These are phyloP conservation scores for Entomortierella beljakovae DNA, from an alignment of 192 early-diverging fungal species.

Conservation along the genomic window DNA sequence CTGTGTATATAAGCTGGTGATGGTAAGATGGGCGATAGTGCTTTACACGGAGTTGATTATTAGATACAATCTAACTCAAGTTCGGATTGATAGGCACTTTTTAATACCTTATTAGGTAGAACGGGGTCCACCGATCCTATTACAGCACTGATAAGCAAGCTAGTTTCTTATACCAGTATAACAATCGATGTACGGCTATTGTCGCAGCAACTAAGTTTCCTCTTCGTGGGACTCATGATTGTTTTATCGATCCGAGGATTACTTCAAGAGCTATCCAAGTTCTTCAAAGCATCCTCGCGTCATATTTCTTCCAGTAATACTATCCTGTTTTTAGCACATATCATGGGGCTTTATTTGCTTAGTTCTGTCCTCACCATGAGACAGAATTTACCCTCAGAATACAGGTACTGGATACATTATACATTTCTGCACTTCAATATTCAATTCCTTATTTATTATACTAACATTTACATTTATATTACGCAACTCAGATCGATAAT, in stretches of 20 bases:
- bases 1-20: conserved; percentile 90
- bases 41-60: not conserved
- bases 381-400: conserved; percentile 85
- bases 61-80: not conserved
- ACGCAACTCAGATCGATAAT: conserved; percentile 69
- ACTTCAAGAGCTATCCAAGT: conserved; percentile 74
- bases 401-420: conserved; percentile 61
- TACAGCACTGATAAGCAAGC: conserved; percentile 79
- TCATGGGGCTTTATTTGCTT: conserved; percentile 95
- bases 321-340: conserved; percentile 83
- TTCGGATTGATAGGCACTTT: conserved; percentile 62
- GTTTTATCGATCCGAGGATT: conserved; percentile 90
- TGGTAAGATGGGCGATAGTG: conserved; percentile 54
- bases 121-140: conserved; percentile 85
- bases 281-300: conserved; percentile 76
- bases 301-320: conserved; percentile 81
- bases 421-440: not conserved
- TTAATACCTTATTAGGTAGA: conserved; percentile 83
- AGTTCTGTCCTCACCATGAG: conserved; percentile 94
- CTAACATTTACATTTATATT: not conserved
- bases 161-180: conserved; percentile 71
- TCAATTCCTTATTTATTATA: not conserved
- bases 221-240: conserved; percentile 92
- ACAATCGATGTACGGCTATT: conserved; percentile 84
- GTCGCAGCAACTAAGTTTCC: conserved; percentile 94